These are phyloP conservation scores for Fistulifera pelliculosa DNA, from an alignment of 108 stramenopile species.

Conservation along the genomic window DNA sequence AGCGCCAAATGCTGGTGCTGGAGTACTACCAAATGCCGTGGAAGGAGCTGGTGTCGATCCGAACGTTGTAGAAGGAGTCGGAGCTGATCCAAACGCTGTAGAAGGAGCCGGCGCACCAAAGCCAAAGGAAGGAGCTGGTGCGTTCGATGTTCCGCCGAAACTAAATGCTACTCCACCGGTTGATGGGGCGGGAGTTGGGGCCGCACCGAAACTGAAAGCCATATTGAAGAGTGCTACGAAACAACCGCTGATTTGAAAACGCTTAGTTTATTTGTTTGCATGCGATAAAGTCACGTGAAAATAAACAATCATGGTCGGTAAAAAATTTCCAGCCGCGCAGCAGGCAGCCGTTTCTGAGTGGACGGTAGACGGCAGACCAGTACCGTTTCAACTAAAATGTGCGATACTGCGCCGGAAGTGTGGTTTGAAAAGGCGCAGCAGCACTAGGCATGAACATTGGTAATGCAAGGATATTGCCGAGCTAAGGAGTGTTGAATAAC, in stretches of 20 bases:
- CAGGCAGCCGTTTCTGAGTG: too few relatives aligned
- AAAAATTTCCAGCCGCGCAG: too few relatives aligned
- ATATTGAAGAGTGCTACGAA: not conserved
- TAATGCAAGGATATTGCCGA: too few relatives aligned
- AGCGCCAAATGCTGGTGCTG: conserved; percentile 57
- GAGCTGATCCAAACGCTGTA: conserved; percentile 27
- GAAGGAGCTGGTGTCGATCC: conserved; percentile 39
- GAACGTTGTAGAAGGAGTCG: conserved; percentile 29
- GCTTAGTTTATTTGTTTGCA: too few relatives aligned
- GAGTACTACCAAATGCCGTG: conserved; percentile 47
- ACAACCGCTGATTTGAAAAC: not conserved
- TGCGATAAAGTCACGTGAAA: too few relatives aligned
- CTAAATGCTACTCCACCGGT: not conserved
- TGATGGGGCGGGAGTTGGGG: not conserved
- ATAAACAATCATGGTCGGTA: too few relatives aligned
- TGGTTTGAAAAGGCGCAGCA: too few relatives aligned
- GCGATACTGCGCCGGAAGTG: too few relatives aligned
- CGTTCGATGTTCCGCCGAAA: not conserved
- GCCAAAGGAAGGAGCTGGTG: conserved; percentile 2
- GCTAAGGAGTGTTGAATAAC: too few relatives aligned
- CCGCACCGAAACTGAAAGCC: conserved; percentile 2
- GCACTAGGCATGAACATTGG: too few relatives aligned
- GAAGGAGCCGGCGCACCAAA: conserved; percentile 16
- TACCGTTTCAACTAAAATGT: too few relatives aligned
- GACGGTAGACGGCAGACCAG: too few relatives aligned